Conservation (phyloP, 78 protist genomes). For the Protostelium mycophagum region DNA sequence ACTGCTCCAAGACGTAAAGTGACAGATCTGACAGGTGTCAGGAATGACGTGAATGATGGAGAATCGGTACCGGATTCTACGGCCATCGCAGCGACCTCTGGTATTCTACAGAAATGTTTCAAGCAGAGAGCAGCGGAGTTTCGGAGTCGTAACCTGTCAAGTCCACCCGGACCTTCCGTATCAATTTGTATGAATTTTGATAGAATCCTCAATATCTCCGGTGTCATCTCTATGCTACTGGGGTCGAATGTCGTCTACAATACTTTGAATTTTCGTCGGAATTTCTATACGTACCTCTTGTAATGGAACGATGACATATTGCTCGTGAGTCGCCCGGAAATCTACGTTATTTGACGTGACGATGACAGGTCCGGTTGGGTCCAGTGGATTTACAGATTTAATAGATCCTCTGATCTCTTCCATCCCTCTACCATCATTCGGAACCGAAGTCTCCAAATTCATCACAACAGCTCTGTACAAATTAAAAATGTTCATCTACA, state of each 20-base stretch:
- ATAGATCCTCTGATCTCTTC: neutral
- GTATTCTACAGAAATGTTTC: neutral
- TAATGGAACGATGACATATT: neutral
- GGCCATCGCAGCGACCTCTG: neutral
- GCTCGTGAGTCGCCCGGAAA: neutral
- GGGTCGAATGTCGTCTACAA: neutral
- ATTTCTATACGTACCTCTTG: neutral
- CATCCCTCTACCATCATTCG: neutral
- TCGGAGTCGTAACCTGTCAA: neutral
- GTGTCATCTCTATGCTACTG: neutral
- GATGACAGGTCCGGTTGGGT: neutral
- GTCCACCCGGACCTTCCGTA: neutral
- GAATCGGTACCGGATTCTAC: neutral
- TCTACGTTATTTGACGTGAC: neutral
- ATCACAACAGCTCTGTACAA: neutral
- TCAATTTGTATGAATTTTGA: neutral
- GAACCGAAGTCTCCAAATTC: neutral
- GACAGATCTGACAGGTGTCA: neutral
- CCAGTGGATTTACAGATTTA: neutral
- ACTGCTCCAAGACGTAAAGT: neutral
- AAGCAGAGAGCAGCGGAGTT: neutral
- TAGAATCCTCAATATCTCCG: neutral
- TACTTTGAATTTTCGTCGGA: neutral
- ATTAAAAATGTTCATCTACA: neutral
- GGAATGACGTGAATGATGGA: neutral